phyloP scores from a whole-genome alignment of 208 protist species.

The Leishmania major region DNA sequence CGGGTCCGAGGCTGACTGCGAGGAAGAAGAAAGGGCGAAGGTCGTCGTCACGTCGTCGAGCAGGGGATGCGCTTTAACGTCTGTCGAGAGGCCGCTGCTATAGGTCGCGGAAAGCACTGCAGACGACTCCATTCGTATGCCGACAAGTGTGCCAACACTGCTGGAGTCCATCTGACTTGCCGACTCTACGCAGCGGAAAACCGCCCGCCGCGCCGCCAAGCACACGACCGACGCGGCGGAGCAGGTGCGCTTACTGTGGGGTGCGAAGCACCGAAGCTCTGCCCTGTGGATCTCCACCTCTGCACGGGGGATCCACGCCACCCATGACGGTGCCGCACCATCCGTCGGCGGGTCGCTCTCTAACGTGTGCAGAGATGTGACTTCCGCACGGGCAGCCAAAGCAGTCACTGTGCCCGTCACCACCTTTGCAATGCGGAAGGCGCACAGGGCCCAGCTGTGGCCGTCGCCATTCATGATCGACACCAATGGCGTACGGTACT shows the following conservation, averaged over 20 bases:
- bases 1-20: neutral
- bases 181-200: neutral
- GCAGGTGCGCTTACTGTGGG: neutral
- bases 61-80: neutral
- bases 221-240: neutral
- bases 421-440: neutral
- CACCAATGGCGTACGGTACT: neutral
- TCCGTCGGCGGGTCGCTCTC: neutral
- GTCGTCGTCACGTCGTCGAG: neutral
- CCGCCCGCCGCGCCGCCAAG: neutral
- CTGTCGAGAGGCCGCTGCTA: neutral
- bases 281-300: conserved; percentile 8
- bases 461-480: conserved; percentile 6
- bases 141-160: neutral
- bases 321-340: neutral
- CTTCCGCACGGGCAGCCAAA: neutral
- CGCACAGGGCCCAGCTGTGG: conserved; percentile 27
- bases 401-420: neutral
- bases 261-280: conserved; percentile 22
- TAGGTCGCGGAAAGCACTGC: neutral
- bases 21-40: neutral
- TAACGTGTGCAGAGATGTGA: neutral
- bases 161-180: neutral
- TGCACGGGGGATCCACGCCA: neutral
- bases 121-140: neutral